Conservation (phyloP, 192 early-diverging fungal species). For the Geranomyces michiganensis region DNA sequence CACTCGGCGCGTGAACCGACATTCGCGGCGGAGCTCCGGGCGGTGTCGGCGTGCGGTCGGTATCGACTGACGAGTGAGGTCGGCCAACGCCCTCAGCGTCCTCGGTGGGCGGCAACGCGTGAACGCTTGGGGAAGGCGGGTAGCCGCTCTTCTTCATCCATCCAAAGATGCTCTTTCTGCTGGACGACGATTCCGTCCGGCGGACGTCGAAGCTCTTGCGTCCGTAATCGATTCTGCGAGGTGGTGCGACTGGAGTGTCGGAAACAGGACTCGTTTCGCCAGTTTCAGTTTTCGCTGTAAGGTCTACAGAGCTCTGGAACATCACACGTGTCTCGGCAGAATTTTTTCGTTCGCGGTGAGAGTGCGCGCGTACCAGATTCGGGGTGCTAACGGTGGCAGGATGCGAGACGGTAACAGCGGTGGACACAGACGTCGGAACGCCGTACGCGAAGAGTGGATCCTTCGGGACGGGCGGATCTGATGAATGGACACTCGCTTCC, state of each 20-base stretch:
- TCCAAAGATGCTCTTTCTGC: slow-evolving; percentile 26
- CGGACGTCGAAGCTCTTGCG: slow-evolving; percentile 39
- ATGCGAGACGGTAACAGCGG: slow-evolving; percentile 8
- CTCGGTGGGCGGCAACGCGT: background rate
- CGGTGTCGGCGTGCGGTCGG: background rate
- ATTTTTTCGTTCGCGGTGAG: background rate
- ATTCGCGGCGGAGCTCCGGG: slow-evolving; percentile 12
- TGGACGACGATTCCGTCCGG: slow-evolving; percentile 15
- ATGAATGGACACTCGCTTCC: background rate
- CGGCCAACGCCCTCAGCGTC: background rate
- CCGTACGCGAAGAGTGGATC: slow-evolving; percentile 7
- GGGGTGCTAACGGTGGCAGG: slow-evolving; percentile 1
- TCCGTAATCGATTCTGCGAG: slow-evolving; percentile 24
- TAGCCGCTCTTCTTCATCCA: slow-evolving; percentile 32
- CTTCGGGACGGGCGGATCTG: background rate
- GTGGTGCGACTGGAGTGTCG: background rate
- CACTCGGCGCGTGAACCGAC: slow-evolving; percentile 30
- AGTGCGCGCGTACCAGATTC: slow-evolving; percentile 6
- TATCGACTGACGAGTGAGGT: slow-evolving; percentile 24
- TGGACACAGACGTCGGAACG: background rate
- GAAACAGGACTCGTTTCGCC: background rate
- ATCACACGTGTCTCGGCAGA: slow-evolving; percentile 1
- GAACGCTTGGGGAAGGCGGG: slow-evolving; percentile 6
- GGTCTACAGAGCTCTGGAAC: slow-evolving; percentile 11
- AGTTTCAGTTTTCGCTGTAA: background rate